phyloP scores from a whole-genome alignment of 2,329 filamentous ascomycete genomes.

The Claviceps maximensis region DNA sequence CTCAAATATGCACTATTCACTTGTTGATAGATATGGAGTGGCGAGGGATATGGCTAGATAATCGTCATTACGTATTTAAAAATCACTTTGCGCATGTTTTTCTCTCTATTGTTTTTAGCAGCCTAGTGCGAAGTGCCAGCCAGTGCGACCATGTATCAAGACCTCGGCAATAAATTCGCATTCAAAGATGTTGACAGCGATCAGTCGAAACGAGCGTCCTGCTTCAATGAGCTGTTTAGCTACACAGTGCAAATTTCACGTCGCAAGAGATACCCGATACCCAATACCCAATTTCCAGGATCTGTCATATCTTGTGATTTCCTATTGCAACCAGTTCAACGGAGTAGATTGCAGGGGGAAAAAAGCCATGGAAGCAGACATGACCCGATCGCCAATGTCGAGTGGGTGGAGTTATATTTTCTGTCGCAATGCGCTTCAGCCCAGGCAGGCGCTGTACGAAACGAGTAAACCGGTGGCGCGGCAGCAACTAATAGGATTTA shows the following conservation, averaged over 20 bases:
- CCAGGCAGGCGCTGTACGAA: neutral
- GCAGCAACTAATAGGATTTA: neutral
- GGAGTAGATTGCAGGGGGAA: neutral
- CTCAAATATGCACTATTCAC: neutral
- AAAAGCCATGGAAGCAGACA: neutral
- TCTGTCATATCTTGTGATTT: neutral
- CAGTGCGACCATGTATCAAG: neutral
- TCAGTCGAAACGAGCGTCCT: neutral
- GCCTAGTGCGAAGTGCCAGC: neutral
- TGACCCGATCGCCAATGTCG: neutral
- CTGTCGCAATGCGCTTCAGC: neutral
- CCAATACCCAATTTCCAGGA: neutral
- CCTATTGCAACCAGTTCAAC: neutral
- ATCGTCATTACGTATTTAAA: neutral
- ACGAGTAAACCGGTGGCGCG: neutral
- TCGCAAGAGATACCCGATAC: neutral
- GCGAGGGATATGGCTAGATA: neutral
- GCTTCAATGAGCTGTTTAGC: neutral
- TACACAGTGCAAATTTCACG: neutral
- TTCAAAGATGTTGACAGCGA: neutral
- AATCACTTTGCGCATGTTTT: too few relatives aligned
- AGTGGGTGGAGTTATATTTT: neutral
- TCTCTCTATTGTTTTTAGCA: neutral
- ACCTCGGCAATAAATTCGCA: neutral
- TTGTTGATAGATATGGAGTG: neutral